phyloP scores from a whole-genome alignment of 2,329 filamentous ascomycete species.

The Raffaelea arxii region DNA sequence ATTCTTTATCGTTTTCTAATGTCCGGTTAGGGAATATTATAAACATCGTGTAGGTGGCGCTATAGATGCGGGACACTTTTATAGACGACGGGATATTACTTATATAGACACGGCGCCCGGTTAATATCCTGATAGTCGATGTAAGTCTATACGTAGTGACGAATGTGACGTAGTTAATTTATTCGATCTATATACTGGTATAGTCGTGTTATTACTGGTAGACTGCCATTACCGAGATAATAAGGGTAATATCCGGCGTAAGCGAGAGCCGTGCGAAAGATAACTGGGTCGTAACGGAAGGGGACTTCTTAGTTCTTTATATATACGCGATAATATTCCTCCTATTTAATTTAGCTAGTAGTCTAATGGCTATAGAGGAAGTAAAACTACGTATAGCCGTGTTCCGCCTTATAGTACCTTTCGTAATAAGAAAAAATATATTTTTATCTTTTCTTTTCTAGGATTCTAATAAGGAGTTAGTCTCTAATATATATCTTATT shows the following conservation, averaged over 20 bases:
- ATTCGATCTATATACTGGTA: background rate
- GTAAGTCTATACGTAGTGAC: background rate
- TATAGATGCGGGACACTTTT: background rate
- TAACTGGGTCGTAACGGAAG: background rate
- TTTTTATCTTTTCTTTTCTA: background rate
- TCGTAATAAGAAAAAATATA: background rate
- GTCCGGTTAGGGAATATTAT: background rate
- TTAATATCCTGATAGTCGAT: background rate
- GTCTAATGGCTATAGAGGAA: conserved; percentile 3
- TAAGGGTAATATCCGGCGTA: background rate
- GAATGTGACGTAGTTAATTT: background rate
- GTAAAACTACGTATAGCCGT: conserved; percentile 3
- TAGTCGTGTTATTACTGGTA: background rate
- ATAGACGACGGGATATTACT: background rate
- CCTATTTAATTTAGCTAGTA: background rate
- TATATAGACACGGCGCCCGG: background rate
- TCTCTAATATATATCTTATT: background rate
- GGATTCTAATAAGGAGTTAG: background rate
- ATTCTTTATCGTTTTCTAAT: background rate
- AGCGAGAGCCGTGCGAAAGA: background rate
- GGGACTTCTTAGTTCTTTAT: conserved; percentile 1
- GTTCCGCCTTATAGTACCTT: background rate
- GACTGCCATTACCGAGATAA: background rate
- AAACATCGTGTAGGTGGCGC: background rate
- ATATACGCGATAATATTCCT: background rate